Evolutionary conservation across 768 basidiomycete genomes (phyloP), one percentile per base, ranked within the genome.

Genomic region (Rhizopogon roseolus): DNA sequence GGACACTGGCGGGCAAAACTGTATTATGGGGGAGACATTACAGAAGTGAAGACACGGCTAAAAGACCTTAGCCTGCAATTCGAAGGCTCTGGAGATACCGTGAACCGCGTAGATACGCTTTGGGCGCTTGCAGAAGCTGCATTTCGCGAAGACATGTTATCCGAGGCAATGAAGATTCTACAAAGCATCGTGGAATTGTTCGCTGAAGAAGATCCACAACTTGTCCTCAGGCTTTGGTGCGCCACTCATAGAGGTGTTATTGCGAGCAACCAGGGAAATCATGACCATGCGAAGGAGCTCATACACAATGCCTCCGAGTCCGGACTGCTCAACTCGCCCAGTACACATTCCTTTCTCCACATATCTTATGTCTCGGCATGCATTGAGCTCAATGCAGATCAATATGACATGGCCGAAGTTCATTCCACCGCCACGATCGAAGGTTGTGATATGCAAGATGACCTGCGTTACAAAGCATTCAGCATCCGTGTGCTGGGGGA

Each of bases 141-240:
- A 45, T 45, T 11, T 45, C 17, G 3, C 6, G n/a, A 45, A 29
- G 28, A 5, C 28, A 45, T 10, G 28, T 17, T 29, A 29, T 29
- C 28, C 4, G n/a, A 45, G 0, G 28, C 28, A 6, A 45, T 29
- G 43, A 28, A 17, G 7, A 45, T 6, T 6, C 43, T 45, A 6
- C 43, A 45, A 6, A 13, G 2, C 5, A 6, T 45, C 5, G 1
- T 45, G 17, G 6, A 17, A 2, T 29, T 45, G 11, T 27, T 37
- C 7, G 3, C 17, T n/a, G 43, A 28, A 17, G 3, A 45, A 17
- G 0, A 2, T 45, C 3, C n/a, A 0, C 2, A 44, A 0, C 0
- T 2, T 4, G n/a, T 6, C n/a, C 6, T 45, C 11, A 11, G 11
- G 9, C 34, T 1, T n/a, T 44, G 43, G 27, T n/a, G 4, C 10